These are phyloP conservation scores for Tetrahymena malaccensis DNA, from an alignment of 73 alveolate genomes.

Conservation along the genomic window DNA sequence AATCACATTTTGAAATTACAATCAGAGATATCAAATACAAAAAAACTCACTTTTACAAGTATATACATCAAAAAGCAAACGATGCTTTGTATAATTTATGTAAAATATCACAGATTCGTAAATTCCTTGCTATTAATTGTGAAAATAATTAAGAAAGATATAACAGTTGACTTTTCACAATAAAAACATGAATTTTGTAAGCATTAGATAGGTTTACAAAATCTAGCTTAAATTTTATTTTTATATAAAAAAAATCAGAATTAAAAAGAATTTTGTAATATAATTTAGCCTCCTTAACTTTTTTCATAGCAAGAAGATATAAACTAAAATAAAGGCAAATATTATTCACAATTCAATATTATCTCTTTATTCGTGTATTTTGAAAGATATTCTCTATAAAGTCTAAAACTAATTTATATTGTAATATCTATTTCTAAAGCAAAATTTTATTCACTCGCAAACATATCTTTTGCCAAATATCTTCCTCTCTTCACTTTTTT, in stretches of 20 bases:
- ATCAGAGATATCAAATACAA: background rate
- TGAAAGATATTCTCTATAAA: background rate
- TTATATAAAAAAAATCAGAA: background rate
- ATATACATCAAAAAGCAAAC: background rate
- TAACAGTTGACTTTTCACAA: background rate
- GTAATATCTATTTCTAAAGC: background rate
- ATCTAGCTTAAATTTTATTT: background rate
- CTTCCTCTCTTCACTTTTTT: background rate
- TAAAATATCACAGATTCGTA: too few species aligned
- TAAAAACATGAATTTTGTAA: background rate
- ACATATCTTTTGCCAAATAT: background rate
- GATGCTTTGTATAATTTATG: background rate
- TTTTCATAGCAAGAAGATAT: background rate
- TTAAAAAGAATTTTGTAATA: background rate
- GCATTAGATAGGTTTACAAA: background rate
- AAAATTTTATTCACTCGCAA: background rate
- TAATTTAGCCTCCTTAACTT: background rate
- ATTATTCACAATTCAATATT: background rate
- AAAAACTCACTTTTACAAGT: background rate
- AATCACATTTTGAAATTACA: too few species aligned
- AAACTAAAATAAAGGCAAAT: background rate
- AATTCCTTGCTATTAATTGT: background rate
- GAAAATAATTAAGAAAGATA: background rate
- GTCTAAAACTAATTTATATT: background rate
- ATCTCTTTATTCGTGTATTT: background rate